Evolutionary conservation across 345 rosid genomes (phyloP).

Genomic region (Sonneratia alba): DNA sequence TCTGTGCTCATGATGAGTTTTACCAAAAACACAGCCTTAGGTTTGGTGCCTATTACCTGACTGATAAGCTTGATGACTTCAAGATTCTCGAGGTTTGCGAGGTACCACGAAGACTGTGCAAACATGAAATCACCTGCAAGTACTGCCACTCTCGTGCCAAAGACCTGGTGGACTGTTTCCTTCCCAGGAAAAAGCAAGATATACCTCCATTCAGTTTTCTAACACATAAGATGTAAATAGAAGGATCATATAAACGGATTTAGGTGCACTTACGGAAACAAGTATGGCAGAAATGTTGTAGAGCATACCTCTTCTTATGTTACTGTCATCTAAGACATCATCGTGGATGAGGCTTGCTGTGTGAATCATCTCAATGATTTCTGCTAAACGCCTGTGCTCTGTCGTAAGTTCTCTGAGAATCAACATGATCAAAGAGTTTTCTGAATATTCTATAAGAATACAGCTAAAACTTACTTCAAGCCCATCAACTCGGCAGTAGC

Average conservation of each 20-base stretch:
- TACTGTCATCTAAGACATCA: constrained; percentile 89
- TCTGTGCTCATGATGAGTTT: background rate
- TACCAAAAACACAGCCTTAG: no score
- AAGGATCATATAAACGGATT: background rate
- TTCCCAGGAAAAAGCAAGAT: constrained; percentile 36
- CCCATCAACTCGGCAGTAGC: constrained; percentile 79
- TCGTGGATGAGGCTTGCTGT: constrained; percentile 98
- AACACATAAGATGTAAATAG: background rate
- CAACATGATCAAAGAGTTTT: background rate
- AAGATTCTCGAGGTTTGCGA: constrained; percentile 88
- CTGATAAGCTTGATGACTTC: constrained; percentile 94
- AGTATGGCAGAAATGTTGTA: background rate
- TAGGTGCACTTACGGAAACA: background rate
- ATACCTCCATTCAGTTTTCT: background rate
- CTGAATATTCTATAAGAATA: background rate
- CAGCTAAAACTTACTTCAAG: constrained; percentile 39
- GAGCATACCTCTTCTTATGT: constrained; percentile 76
- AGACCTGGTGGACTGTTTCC: constrained; percentile 76
- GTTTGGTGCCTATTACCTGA: constrained; percentile 40
- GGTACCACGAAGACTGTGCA: constrained; percentile 97
- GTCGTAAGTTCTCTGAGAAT: constrained; percentile 56
- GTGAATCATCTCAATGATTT: constrained; percentile 97
- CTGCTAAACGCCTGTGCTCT: constrained; percentile 83
- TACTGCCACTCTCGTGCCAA: constrained; percentile 82
- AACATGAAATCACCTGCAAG: constrained; percentile 96